Conservation (phyloP, 2,329 filamentous ascomycete species). For the Hypocreales sp. region DNA sequence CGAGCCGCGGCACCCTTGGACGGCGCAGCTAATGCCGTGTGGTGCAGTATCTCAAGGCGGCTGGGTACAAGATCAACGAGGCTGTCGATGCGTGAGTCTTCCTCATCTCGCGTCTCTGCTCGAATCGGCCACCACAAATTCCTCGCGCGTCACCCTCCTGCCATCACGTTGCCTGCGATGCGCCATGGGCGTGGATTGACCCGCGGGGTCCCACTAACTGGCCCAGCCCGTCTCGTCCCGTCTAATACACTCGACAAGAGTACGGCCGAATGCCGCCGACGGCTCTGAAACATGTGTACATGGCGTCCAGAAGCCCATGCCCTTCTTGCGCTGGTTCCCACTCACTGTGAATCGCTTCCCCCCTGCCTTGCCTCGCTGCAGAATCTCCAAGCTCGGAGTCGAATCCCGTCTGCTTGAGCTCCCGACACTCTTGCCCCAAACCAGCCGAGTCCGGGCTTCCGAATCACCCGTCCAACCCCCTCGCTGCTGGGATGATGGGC, state of each 20-base stretch:
- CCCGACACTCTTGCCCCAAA: no score
- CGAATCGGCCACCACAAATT: no score
- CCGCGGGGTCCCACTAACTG: conserved; percentile 17
- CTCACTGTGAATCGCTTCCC: no score
- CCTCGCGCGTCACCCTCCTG: conserved; percentile 1
- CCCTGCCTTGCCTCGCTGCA: no score
- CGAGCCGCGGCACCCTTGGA: no score
- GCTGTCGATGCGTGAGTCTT: conserved; percentile 42
- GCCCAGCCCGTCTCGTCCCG: conserved; percentile 9
- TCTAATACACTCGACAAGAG: conserved; percentile 14
- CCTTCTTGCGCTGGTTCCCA: no score
- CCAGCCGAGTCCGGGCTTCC: no score
- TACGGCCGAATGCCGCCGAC: conserved; percentile 22
- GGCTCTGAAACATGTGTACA: conserved; percentile 17
- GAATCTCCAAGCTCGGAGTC: no score
- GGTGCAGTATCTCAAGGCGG: conserved; percentile 29
- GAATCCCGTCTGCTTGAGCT: no score
- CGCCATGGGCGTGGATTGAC: conserved; percentile 8
- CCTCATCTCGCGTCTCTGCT: conserved; percentile 3
- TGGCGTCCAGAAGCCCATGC: no score
- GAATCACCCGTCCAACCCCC: no score
- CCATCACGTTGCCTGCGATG: background rate
- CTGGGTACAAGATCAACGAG: conserved; percentile 34
- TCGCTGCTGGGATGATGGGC: conserved; percentile 18
- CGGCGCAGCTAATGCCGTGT: conserved; percentile 11